These are phyloP conservation scores for Penicillium desertorum DNA, from an alignment of 495 filamentous ascomycete genomes.

Conservation along the genomic window DNA sequence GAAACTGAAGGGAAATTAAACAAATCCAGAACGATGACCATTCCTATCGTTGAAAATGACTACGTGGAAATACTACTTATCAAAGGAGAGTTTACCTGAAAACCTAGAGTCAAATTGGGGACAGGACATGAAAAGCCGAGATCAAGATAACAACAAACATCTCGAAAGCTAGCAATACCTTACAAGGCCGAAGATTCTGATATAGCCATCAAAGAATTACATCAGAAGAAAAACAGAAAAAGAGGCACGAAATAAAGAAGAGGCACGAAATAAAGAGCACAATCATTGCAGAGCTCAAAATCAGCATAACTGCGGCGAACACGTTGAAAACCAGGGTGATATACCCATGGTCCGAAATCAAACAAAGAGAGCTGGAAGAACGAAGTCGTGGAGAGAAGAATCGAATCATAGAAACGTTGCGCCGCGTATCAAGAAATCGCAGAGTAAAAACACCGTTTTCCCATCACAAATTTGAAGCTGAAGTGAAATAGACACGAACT, in stretches of 20 bases:
- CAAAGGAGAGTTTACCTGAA: neutral
- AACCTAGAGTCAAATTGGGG: neutral
- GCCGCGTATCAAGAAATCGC: slow-evolving; percentile 2
- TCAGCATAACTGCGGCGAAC: neutral
- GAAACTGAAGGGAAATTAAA: neutral
- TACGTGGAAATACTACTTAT: neutral
- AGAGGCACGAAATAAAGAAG: neutral
- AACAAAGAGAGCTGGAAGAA: neutral
- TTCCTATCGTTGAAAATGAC: neutral
- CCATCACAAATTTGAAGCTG: slow-evolving; percentile 1
- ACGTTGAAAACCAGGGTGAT: neutral
- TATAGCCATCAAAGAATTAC: slow-evolving; percentile 8
- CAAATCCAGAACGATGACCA: neutral
- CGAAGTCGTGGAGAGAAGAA: slow-evolving; percentile 3
- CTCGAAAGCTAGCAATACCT: slow-evolving; percentile 5
- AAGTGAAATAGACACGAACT: slow-evolving; percentile 24
- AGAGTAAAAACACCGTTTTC: slow-evolving; percentile 15
- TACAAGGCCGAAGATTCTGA: slow-evolving; percentile 1
- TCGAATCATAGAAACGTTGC: slow-evolving; percentile 8
- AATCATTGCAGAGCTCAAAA: neutral
- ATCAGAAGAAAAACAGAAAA: slow-evolving; percentile 1
- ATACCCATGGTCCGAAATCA: neutral
- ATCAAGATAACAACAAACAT: neutral
- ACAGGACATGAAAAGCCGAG: neutral
- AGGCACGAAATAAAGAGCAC: neutral